A percentile compares a stretch with the other conserved stretches of the same genome.
Evolutionary conservation across 2,329 filamentous ascomycete species (phyloP).

Genomic region (Sordariomycetes sp.): DNA sequence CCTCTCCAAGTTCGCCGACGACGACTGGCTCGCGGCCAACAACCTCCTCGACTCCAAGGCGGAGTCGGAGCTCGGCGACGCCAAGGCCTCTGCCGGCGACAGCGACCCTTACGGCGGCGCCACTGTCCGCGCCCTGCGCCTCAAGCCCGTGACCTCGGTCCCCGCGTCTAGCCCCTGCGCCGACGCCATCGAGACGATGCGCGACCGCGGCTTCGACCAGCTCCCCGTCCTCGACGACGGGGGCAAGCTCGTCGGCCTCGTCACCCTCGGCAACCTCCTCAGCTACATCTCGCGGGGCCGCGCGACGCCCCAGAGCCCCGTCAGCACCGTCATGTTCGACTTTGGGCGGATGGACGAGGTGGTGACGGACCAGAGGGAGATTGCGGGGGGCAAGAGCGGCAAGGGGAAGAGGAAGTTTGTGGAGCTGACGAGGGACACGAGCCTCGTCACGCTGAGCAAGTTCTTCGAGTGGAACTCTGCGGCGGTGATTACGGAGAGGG

Average conservation of each 20-base stretch:
- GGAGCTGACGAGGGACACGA: slow-evolving; percentile 86
- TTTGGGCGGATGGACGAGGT: slow-evolving; percentile 81
- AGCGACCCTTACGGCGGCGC: slow-evolving; percentile 63
- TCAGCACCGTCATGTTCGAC: slow-evolving; percentile 92
- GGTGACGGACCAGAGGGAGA: slow-evolving; percentile 70
- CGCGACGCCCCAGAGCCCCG: slow-evolving; percentile 57
- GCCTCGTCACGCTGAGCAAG: slow-evolving; percentile 67
- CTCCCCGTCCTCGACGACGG: slow-evolving; percentile 71
- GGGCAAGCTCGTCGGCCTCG: slow-evolving; percentile 70
- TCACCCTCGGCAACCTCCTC: slow-evolving; percentile 89
- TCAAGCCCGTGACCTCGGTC: slow-evolving; percentile 90
- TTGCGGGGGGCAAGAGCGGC: slow-evolving; percentile 22
- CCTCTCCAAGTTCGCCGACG: slow-evolving; percentile 95
- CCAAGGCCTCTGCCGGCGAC: slow-evolving; percentile 25
- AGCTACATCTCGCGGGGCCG: slow-evolving; percentile 79
- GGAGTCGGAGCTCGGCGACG: slow-evolving; percentile 23
- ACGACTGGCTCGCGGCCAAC: slow-evolving; percentile 97
- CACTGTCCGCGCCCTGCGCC: slow-evolving; percentile 68
- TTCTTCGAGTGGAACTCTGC: slow-evolving; percentile 99
- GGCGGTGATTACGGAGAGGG: slow-evolving; percentile 77
- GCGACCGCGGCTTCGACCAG: slow-evolving; percentile 95
- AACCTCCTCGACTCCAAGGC: slow-evolving; percentile 57
- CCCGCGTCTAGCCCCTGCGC: slow-evolving; percentile 57
- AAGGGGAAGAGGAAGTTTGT: slow-evolving; percentile 64
- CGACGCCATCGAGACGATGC: slow-evolving; percentile 94